Base-by-base conservation (phyloP, 805 yeast species). In the Candida lessepsii region DNA sequence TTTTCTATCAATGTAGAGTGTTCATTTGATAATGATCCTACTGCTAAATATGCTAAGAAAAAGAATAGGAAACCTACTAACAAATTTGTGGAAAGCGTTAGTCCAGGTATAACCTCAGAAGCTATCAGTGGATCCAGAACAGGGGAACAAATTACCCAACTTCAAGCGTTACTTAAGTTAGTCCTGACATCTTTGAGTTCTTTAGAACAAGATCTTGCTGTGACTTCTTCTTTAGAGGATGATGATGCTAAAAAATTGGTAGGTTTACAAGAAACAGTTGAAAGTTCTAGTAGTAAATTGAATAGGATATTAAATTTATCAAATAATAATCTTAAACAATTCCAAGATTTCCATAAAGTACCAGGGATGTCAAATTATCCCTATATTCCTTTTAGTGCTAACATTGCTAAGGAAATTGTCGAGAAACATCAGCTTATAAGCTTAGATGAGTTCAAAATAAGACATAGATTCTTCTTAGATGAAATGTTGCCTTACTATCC, bases 21-120 rank as follows among this genome's bases (percentile, higher is more conserved):
- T 48, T 75, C 80, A 3, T 63, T 65, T 49, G 72, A 76, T 29
- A 66, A 60, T 28, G 81, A 76, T 49, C 80, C 79, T n/a, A 71
- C 79, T 18, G 66, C 73, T 1, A 49, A 58, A 34, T 51, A 29
- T 20, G 76, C 75, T 1, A 56, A 53, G 31, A 44, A 61, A 23
- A 60, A 72, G 38, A 61, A 63, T 3, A 50, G 65, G 21, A 44
- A 24, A 26, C 16, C 62, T 42, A 34, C 40, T 50, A 10, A 20
- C 17, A 46, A 38, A 59, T 19, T 41, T 23, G 39, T 39, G 1
- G 47, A 42, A 14, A 30, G 24, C 18, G 39, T 40, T n/a, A 45
- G 48, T 27, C 46, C 50, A n/a, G 45, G 48, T 7, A 39, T 43
- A 21, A 40, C 44, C 4, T 42, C 50, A 17, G 49, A 46, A 29